phyloP scores from a whole-genome alignment of 2,329 filamentous ascomycete genomes.

The Phoma sp. region DNA sequence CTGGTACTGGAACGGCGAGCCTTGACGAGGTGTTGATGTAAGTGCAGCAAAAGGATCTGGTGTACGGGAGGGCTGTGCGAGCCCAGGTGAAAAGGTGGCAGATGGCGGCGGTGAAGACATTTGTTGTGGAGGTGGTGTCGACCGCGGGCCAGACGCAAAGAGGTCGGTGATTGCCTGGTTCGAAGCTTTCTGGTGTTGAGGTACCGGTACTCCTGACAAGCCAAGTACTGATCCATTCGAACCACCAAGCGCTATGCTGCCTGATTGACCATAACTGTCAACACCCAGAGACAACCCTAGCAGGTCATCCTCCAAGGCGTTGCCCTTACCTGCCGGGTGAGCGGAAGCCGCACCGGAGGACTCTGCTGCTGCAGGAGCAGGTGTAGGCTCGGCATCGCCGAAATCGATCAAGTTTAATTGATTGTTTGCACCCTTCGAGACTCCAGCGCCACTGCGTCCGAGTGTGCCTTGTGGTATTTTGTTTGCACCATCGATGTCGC shows the following conservation, averaged over 20 bases:
- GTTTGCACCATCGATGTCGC: conserved; percentile 82
- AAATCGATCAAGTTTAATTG: conserved; percentile 96
- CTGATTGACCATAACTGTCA: conserved; percentile 72
- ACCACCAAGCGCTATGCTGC: conserved; percentile 81
- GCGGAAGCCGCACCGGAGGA: conserved; percentile 49
- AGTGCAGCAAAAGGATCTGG: conserved; percentile 68
- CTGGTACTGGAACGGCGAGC: conserved; percentile 58
- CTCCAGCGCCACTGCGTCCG: conserved; percentile 67
- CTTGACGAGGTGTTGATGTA: conserved; percentile 59
- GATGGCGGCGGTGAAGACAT: conserved; percentile 56
- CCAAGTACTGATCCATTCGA: conserved; percentile 51
- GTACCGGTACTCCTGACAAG: conserved; percentile 41
- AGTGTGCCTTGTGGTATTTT: conserved; percentile 84
- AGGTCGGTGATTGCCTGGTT: conserved; percentile 63
- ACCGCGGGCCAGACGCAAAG: conserved; percentile 59
- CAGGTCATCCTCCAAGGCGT: conserved; percentile 85
- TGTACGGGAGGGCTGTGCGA: conserved; percentile 43
- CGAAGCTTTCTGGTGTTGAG: conserved; percentile 46
- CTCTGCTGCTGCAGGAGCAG: conserved; percentile 45
- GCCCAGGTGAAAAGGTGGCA: conserved; percentile 42
- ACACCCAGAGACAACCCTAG: conserved; percentile 81
- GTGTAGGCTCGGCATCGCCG: conserved; percentile 69
- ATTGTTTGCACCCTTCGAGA: conserved; percentile 70
- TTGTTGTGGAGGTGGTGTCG: conserved; percentile 41
- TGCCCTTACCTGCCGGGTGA: conserved; percentile 58